Conservation (phyloP, 192 early-diverging fungal species). For the Helicostylum pulchrum region DNA sequence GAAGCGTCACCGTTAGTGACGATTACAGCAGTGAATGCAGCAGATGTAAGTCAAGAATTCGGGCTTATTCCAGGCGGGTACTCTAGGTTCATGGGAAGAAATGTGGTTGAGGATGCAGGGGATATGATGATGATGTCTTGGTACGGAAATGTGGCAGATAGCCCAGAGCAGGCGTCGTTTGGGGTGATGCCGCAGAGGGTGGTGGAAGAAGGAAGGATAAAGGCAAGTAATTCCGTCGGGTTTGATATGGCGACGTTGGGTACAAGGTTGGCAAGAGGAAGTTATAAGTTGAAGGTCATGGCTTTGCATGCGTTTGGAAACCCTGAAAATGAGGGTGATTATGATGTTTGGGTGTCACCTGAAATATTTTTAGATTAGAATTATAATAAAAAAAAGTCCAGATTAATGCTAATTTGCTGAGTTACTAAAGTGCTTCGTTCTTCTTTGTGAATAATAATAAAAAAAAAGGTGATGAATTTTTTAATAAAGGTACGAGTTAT, state of each 20-base stretch:
- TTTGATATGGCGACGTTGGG: neutral
- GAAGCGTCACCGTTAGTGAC: conserved; percentile 12
- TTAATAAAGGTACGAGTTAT: too few species aligned
- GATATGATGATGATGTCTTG: conserved; percentile 22
- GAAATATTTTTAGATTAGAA: too few species aligned
- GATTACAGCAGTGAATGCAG: conserved; percentile 17
- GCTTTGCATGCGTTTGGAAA: conserved; percentile 41
- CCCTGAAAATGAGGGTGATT: conserved; percentile 32
- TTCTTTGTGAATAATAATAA: too few species aligned
- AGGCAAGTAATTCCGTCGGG: neutral
- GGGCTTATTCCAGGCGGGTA: conserved; percentile 24
- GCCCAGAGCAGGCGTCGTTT: conserved; percentile 13
- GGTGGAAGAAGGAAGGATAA: too few species aligned
- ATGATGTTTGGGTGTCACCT: conserved; percentile 38
- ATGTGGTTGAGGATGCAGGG: conserved; percentile 7
- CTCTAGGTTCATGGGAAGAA: conserved; percentile 20
- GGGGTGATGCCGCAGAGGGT: neutral
- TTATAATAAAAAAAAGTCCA: too few species aligned
- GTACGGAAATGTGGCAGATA: conserved; percentile 20
- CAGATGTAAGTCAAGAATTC: conserved; percentile 1
- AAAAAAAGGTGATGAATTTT: too few species aligned
- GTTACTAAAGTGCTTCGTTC: too few species aligned
- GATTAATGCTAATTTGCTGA: too few species aligned
- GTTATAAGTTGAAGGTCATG: conserved; percentile 35
- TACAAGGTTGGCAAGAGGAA: conserved; percentile 10